Conservation (phyloP, 768 basidiomycete genomes). For the Pholiota conissans region DNA sequence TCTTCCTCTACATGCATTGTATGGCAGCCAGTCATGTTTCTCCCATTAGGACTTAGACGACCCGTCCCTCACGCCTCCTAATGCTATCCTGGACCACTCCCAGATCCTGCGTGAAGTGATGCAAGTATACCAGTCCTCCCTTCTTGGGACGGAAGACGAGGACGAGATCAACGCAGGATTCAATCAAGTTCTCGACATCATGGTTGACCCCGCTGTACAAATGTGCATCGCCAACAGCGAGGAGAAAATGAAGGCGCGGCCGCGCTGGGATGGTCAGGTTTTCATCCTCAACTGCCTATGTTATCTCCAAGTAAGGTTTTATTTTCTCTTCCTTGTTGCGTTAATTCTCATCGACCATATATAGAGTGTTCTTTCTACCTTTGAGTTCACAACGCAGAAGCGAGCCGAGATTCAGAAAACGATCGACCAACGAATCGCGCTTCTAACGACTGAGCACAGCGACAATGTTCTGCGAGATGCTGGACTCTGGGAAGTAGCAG, state of each 20-base stretch:
- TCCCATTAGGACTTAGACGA: slow-evolving; percentile 62
- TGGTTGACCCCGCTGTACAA: slow-evolving; percentile 81
- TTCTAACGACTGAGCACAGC: slow-evolving; percentile 80
- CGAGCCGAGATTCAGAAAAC: slow-evolving; percentile 54
- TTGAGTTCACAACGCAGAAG: slow-evolving; percentile 67
- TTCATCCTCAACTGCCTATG: slow-evolving; percentile 86
- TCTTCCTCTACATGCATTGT: background rate
- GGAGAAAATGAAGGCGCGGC: slow-evolving; percentile 54
- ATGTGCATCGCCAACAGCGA: slow-evolving; percentile 72
- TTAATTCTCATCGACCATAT: slow-evolving; percentile 1
- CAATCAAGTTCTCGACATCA: slow-evolving; percentile 74
- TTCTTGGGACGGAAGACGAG: slow-evolving; percentile 64
- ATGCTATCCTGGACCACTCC: slow-evolving; percentile 76
- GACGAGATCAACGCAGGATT: slow-evolving; percentile 48
- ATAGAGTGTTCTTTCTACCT: slow-evolving; percentile 66
- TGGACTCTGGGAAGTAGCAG: slow-evolving; percentile 47
- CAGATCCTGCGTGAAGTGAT: slow-evolving; percentile 88
- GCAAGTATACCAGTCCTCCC: slow-evolving; percentile 83
- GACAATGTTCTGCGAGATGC: slow-evolving; percentile 54
- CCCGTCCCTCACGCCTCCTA: slow-evolving; percentile 68
- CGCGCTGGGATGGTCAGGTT: slow-evolving; percentile 78
- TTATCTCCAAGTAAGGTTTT: slow-evolving; percentile 68
- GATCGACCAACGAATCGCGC: slow-evolving; percentile 60
- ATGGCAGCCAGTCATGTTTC: slow-evolving; percentile 13
- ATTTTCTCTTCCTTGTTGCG: background rate